These are phyloP conservation scores for Escallonia rubra DNA, from an alignment of 129 eudicot species.

Conservation along the genomic window DNA sequence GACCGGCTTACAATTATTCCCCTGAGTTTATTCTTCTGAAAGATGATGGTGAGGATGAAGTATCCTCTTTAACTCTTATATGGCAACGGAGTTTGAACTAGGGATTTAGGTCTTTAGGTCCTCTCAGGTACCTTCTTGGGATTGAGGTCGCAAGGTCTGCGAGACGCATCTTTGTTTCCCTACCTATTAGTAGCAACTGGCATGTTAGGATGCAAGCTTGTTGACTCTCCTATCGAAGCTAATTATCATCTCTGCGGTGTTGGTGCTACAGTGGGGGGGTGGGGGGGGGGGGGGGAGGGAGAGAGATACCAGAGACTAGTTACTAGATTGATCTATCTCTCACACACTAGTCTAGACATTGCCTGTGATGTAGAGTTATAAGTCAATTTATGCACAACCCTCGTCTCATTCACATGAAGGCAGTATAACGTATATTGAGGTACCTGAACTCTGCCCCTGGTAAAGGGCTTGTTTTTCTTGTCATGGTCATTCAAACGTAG, in stretches of 20 bases:
- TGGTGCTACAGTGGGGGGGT: no score
- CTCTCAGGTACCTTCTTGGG: neutral
- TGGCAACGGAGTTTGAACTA: neutral
- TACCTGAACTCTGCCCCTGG: neutral
- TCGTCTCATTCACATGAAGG: neutral
- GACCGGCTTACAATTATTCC: no score
- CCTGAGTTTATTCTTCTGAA: no score
- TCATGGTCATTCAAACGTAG: no score
- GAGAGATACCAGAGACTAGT: neutral
- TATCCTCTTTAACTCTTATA: no score
- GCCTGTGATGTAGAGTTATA: neutral
- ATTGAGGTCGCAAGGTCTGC: neutral
- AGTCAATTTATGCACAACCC: neutral
- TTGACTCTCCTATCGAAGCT: neutral
- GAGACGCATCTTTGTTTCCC: neutral
- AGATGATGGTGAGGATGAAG: no score
- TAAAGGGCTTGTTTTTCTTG: neutral
- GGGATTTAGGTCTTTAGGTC: neutral
- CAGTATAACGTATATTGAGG: neutral
- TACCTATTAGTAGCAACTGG: neutral
- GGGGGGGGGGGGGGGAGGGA: neutral
- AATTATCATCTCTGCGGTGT: neutral
- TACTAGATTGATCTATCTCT: neutral
- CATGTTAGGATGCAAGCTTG: neutral
- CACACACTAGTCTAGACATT: neutral